Conservation (phyloP, 2,329 filamentous ascomycete species). For the Lachnellula hyalina region DNA sequence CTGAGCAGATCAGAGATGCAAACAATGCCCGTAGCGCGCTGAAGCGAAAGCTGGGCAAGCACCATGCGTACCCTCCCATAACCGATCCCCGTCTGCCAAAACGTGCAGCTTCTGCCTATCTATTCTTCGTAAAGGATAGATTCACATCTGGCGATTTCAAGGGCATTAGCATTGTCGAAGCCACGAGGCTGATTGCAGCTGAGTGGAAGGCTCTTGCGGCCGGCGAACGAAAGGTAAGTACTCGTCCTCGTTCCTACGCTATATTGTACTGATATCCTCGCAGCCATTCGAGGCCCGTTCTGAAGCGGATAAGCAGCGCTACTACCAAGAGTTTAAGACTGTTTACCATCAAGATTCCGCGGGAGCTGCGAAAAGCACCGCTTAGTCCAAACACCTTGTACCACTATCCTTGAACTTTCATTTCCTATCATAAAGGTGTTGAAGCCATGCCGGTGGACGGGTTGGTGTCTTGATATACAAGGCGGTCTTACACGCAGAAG, state of each 20-base stretch:
- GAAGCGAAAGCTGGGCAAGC: slow-evolving; percentile 14
- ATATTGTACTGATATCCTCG: background rate
- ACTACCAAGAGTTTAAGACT: slow-evolving; percentile 28
- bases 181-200: slow-evolving; percentile 34
- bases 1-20: slow-evolving; percentile 51
- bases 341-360: slow-evolving; percentile 23
- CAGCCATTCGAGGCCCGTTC: slow-evolving; percentile 29
- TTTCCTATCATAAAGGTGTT: background rate
- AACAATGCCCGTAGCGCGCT: slow-evolving; percentile 48
- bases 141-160: slow-evolving; percentile 44
- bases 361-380: background rate
- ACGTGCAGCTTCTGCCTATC: slow-evolving; percentile 34
- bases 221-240: slow-evolving; percentile 39
- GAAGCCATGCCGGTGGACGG: background rate
- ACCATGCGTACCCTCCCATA: slow-evolving; percentile 32
- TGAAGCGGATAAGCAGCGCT: slow-evolving; percentile 24
- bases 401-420: background rate
- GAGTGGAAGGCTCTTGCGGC: slow-evolving; percentile 45
- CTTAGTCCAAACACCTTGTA: background rate
- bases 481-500: background rate
- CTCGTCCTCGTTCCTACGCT: background rate
- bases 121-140: slow-evolving; percentile 42
- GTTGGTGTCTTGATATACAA: background rate
- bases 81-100: slow-evolving; percentile 51
- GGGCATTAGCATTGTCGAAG: slow-evolving; percentile 38